Conservation (phyloP, 208 protist genomes). For the Leishmania guyanensis region DNA sequence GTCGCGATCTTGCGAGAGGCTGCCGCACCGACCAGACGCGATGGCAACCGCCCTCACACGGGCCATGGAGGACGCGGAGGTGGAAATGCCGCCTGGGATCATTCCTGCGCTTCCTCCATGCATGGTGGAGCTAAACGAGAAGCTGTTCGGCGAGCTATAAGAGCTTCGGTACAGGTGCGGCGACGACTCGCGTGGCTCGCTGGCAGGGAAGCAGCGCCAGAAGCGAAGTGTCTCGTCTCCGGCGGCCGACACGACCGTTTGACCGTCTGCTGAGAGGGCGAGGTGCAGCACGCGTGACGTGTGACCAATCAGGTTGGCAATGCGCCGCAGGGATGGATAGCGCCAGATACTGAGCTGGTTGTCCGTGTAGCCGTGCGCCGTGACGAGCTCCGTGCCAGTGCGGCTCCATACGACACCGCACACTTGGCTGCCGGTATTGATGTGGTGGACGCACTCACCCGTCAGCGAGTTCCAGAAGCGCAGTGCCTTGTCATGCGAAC, state of each 20-base stretch:
- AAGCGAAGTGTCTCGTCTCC: slow-evolving; percentile 98
- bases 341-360: slow-evolving; percentile 99
- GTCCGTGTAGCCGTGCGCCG: slow-evolving; percentile 97
- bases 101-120: slow-evolving; percentile 1
- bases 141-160: slow-evolving; percentile 14
- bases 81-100: slow-evolving; percentile 7
- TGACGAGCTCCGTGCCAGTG: slow-evolving; percentile 97
- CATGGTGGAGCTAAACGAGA: slow-evolving; percentile 7
- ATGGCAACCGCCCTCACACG: slow-evolving; percentile 4
- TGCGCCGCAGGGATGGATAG: slow-evolving; percentile 97
- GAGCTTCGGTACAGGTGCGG: slow-evolving; percentile 25
- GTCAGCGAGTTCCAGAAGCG: slow-evolving; percentile 98
- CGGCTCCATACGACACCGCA: slow-evolving; percentile 97
- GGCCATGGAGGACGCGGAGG: not conserved
- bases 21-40: slow-evolving; percentile 16
- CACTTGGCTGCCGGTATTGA: slow-evolving; percentile 98
- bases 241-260: slow-evolving; percentile 97
- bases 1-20: slow-evolving; percentile 12
- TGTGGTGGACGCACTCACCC: slow-evolving; percentile 92
- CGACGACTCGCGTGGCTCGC: slow-evolving; percentile 22
- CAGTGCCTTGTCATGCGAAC: slow-evolving; percentile 97
- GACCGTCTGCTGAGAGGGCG: slow-evolving; percentile 96
- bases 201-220: slow-evolving; percentile 85
- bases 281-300: slow-evolving; percentile 98
- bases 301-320: slow-evolving; percentile 98